Conservation (phyloP, 2,329 filamentous ascomycete species). For the Pseudocercospora musae region DNA sequence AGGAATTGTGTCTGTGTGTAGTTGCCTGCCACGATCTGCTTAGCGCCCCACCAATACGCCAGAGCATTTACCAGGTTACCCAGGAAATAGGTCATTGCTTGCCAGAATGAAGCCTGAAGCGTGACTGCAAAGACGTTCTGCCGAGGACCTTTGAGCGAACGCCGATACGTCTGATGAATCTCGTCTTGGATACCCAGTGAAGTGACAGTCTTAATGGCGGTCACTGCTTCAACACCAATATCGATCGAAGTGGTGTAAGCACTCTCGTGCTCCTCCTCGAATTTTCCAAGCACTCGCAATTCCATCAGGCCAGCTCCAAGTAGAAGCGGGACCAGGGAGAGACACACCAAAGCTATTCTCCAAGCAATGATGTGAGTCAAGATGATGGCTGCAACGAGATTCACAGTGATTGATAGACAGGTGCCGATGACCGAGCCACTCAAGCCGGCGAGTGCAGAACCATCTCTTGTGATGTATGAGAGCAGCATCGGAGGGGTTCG, state of each 20-base stretch:
- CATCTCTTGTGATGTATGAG: conserved; percentile 66
- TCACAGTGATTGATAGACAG: conserved; percentile 63
- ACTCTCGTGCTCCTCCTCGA: conserved; percentile 53
- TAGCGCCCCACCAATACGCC: conserved; percentile 77
- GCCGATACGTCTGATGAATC: conserved; percentile 12
- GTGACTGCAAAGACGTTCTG: conserved; percentile 14
- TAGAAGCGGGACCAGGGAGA: conserved; percentile 59
- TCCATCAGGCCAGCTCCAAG: conserved; percentile 68
- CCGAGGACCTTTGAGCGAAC: conserved; percentile 14
- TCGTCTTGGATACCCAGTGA: conserved; percentile 37
- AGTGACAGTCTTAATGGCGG: conserved; percentile 32
- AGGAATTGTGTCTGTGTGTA: conserved; percentile 68
- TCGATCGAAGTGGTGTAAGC: conserved; percentile 51
- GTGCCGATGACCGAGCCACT: conserved; percentile 69
- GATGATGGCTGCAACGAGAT: conserved; percentile 65
- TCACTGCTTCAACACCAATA: conserved; percentile 43
- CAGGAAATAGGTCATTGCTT: conserved; percentile 58
- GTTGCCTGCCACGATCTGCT: conserved; percentile 63
- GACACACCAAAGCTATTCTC: conserved; percentile 71
- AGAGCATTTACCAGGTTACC: conserved; percentile 70
- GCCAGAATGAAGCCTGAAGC: conserved; percentile 30
- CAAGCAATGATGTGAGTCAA: conserved; percentile 69
- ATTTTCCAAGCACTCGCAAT: conserved; percentile 57
- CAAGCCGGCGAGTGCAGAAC: conserved; percentile 52
- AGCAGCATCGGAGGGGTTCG: conserved; percentile 61